These are phyloP conservation scores for Colletotrichum kahawae DNA, from an alignment of 2,329 filamentous ascomycete genomes.

Conservation along the genomic window DNA sequence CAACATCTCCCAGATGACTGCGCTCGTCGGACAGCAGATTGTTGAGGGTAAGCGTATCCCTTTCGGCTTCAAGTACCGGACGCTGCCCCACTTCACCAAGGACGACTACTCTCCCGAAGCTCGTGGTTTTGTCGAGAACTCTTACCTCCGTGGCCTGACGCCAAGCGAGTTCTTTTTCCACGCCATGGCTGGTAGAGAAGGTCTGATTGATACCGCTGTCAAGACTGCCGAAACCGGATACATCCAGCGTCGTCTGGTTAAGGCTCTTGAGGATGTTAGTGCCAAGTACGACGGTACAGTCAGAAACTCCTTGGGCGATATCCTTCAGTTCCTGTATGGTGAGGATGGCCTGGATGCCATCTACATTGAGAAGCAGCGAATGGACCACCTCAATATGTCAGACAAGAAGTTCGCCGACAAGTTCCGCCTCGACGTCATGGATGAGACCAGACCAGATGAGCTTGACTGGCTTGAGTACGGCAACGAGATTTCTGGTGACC, in stretches of 20 bases:
- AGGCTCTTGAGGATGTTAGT: slow-evolving; percentile 96
- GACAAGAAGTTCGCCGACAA: slow-evolving; percentile 78
- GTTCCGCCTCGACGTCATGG: slow-evolving; percentile 89
- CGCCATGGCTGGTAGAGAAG: slow-evolving; percentile 99
- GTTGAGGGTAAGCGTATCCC: slow-evolving; percentile 99
- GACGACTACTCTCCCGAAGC: slow-evolving; percentile 98
- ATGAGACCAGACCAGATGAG: slow-evolving; percentile 56
- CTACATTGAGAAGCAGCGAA: slow-evolving; percentile 89
- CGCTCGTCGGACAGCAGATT: slow-evolving; percentile 95
- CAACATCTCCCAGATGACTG: slow-evolving; percentile 99
- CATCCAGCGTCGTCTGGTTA: slow-evolving; percentile 97
- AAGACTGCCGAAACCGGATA: slow-evolving; percentile 99
- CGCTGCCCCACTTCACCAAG: slow-evolving; percentile 97
- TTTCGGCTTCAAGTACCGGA: slow-evolving; percentile 98
- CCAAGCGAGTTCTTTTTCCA: slow-evolving; percentile 99
- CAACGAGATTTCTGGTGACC: slow-evolving; percentile 83
- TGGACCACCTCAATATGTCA: slow-evolving; percentile 85
- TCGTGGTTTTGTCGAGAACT: slow-evolving; percentile 98
- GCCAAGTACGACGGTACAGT: slow-evolving; percentile 98
- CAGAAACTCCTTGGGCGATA: slow-evolving; percentile 93
- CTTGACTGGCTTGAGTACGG: slow-evolving; percentile 83
- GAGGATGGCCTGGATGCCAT: slow-evolving; percentile 96
- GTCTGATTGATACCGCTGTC: slow-evolving; percentile 98
- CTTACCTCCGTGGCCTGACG: slow-evolving; percentile 93
- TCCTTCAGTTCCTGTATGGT: slow-evolving; percentile 96